Percentiles rank a stretch among this genome's conserved stretches.
Evolutionary conservation across 352 stramenopile species (phyloP).

Genomic region (Globisporangium nunn): DNA sequence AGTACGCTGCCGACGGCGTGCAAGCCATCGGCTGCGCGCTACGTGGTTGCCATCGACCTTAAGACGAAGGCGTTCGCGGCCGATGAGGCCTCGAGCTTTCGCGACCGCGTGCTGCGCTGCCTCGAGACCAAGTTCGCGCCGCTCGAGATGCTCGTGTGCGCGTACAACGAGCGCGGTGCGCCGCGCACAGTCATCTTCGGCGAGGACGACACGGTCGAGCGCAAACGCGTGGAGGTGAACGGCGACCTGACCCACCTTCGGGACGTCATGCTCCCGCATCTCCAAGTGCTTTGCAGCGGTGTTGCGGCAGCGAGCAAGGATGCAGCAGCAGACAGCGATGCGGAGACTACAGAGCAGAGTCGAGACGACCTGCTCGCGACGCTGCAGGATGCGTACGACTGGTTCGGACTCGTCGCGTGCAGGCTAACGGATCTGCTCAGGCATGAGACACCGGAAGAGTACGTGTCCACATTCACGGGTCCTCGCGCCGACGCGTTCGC

Average conservation of each 20-base stretch:
- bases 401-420: conserved; percentile 66
- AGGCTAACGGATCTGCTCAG: conserved; percentile 47
- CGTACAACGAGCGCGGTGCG: conserved; percentile 56
- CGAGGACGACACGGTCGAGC: conserved; percentile 54
- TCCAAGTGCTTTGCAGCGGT: conserved; percentile 29
- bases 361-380: conserved; percentile 22
- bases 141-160: conserved; percentile 69
- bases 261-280: conserved; percentile 46
- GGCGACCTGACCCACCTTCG: conserved; percentile 28
- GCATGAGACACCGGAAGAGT: conserved; percentile 50
- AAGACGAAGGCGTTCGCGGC: conserved; percentile 30
- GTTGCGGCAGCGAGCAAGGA: conserved; percentile 1
- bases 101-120: conserved; percentile 36
- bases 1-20: conserved; percentile 16
- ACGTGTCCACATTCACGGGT: conserved; percentile 70
- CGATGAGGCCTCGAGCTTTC: conserved; percentile 7
- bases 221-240: conserved; percentile 59
- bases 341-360: neutral
- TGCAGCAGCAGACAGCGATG: neutral
- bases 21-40: conserved; percentile 24
- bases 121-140: conserved; percentile 43
- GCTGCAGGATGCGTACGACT: conserved; percentile 60
- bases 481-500: conserved; percentile 26
- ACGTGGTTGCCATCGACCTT: conserved; percentile 57
- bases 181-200: conserved; percentile 63